Conservation (phyloP, 2,329 filamentous ascomycete species). For the Penicillium expansum region DNA sequence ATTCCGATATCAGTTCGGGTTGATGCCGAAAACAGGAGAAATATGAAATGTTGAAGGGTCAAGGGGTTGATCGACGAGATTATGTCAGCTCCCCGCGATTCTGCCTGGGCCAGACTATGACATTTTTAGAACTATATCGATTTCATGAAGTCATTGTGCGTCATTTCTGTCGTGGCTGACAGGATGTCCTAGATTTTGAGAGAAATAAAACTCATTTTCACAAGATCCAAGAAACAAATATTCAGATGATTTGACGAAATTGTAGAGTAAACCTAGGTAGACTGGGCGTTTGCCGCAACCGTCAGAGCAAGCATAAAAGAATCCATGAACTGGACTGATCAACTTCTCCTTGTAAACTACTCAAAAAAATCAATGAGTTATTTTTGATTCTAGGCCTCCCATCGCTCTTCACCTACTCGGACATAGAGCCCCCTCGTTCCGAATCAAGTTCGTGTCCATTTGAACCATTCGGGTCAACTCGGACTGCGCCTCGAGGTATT, state of each 20-base stretch:
- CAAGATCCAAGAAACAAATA: background rate
- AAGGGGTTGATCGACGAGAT: conserved; percentile 11
- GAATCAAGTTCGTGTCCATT: conserved; percentile 25
- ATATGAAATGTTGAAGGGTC: background rate
- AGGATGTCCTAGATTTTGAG: background rate
- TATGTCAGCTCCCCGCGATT: conserved; percentile 24
- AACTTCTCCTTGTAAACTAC: background rate
- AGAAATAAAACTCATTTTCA: background rate
- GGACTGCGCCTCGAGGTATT: conserved; percentile 28
- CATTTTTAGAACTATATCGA: background rate
- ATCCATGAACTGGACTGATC: background rate
- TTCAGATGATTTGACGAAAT: conserved; percentile 2
- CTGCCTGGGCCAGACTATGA: background rate
- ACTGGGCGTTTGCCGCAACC: background rate
- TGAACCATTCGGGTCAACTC: conserved; percentile 31
- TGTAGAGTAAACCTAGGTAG: background rate
- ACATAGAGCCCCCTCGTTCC: conserved; percentile 10
- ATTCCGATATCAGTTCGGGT: conserved; percentile 14
- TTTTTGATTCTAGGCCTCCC: conserved; percentile 2
- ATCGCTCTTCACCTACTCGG: conserved; percentile 8
- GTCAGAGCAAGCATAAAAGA: conserved; percentile 6
- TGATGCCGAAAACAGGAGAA: conserved; percentile 10
- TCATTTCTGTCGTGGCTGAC: conserved; percentile 15
- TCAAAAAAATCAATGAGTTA: background rate
- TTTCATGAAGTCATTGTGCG: conserved; percentile 26